A percentile compares a stretch with the other conserved stretches of the same genome.
Conservation (phyloP, 495 filamentous ascomycete species). For the Xylaria cubensis region DNA sequence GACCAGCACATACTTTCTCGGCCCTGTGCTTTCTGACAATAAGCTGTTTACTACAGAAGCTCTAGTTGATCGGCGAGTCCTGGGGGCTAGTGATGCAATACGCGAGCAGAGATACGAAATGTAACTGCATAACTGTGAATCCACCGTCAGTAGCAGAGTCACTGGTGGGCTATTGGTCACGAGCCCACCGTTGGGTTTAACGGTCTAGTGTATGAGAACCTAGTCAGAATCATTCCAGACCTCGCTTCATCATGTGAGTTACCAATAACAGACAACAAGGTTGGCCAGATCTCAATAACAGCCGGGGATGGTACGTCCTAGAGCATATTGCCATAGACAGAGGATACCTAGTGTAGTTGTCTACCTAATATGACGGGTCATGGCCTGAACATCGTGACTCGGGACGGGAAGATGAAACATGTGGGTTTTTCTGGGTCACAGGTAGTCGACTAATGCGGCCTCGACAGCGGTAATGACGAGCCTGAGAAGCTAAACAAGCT, state of each 20-base stretch:
- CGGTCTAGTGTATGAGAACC: conserved; percentile 25
- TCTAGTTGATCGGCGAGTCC: conserved; percentile 26
- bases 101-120: conserved; percentile 20
- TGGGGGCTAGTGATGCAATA: conserved; percentile 27
- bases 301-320: not conserved
- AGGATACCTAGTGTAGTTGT: not conserved
- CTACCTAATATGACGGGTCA: not conserved
- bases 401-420: conserved; percentile 28
- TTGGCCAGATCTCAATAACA: not conserved
- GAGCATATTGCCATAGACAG: not conserved
- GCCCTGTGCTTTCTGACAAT: conserved; percentile 9
- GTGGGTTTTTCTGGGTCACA: conserved; percentile 26
- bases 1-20: conserved; percentile 21
- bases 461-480: conserved; percentile 31
- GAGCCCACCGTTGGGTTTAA: conserved; percentile 28
- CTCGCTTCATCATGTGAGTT: conserved; percentile 7
- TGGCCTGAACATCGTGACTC: conserved; percentile 23
- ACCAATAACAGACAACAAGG: not conserved
- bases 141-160: conserved; percentile 13
- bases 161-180: conserved; percentile 26
- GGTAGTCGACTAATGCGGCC: conserved; percentile 22
- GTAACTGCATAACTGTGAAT: conserved; percentile 22
- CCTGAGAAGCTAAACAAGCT: conserved; percentile 22
- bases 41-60: conserved; percentile 17
- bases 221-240: conserved; percentile 7